These are phyloP conservation scores for Yamadazyma phyllophila DNA, from an alignment of 805 yeast genomes.

Conservation along the genomic window DNA sequence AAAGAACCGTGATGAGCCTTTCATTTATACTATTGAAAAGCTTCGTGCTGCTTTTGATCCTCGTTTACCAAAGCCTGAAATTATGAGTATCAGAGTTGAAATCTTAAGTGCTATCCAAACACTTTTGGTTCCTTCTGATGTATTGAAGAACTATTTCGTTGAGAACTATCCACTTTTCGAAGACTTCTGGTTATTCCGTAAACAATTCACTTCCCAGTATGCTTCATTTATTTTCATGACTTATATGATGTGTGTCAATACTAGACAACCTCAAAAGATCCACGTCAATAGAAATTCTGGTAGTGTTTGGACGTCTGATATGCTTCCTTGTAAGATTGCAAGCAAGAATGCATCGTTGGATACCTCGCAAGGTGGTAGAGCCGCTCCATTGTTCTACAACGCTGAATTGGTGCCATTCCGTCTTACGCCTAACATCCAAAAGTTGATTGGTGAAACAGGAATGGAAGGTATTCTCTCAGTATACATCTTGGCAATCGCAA, in stretches of 20 bases:
- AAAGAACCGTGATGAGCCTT: slow-evolving; percentile 83
- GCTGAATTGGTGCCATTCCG: slow-evolving; percentile 95
- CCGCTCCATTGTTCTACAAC: slow-evolving; percentile 83
- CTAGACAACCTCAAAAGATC: slow-evolving; percentile 91
- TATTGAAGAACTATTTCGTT: slow-evolving; percentile 75
- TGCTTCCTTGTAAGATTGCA: slow-evolving; percentile 86
- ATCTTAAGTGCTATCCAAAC: slow-evolving; percentile 89
- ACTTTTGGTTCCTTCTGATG: slow-evolving; percentile 77
- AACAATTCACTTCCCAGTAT: slow-evolving; percentile 91
- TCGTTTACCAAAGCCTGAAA: slow-evolving; percentile 88
- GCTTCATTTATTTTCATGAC: slow-evolving; percentile 92
- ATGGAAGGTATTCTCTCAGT: slow-evolving; percentile 89
- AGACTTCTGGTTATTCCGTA: slow-evolving; percentile 96
- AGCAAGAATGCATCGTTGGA: slow-evolving; percentile 49
- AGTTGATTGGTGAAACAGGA: slow-evolving; percentile 89
- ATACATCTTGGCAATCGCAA: slow-evolving; percentile 78
- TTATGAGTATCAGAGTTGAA: slow-evolving; percentile 84
- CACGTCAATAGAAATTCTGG: slow-evolving; percentile 81
- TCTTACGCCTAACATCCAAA: slow-evolving; percentile 92
- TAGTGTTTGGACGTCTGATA: slow-evolving; percentile 88
- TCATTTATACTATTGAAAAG: slow-evolving; percentile 80
- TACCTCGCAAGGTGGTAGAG: slow-evolving; percentile 48
- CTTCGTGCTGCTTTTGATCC: slow-evolving; percentile 92
- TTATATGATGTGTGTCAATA: slow-evolving; percentile 89
- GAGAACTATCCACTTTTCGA: slow-evolving; percentile 72